Conservation (phyloP, 2,329 filamentous ascomycete species). For the Aplosporella prunicola region DNA sequence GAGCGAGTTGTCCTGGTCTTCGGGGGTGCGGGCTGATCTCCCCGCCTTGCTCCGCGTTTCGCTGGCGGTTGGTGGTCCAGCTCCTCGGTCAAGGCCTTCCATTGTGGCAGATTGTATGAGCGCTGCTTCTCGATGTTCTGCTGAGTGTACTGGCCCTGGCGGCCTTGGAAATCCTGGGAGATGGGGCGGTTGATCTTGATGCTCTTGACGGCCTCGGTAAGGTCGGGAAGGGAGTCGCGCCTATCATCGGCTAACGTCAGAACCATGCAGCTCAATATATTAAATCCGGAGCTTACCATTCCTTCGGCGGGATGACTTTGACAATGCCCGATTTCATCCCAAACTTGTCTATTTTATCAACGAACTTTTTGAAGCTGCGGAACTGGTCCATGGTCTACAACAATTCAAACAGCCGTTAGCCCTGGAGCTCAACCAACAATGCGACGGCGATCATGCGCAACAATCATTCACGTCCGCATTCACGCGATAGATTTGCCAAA, state of each 20-base stretch:
- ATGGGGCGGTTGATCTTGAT: conserved; percentile 95
- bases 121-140: conserved; percentile 94
- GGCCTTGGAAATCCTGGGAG: conserved; percentile 95
- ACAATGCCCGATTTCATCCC: conserved; percentile 97
- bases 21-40: conserved; percentile 22
- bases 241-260: conserved; percentile 28
- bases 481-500: background rate
- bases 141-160: conserved; percentile 90
- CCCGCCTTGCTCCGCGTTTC: conserved; percentile 67
- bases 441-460: too few relatives aligned
- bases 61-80: conserved; percentile 94
- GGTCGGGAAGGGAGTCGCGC: conserved; percentile 60
- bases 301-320: conserved; percentile 84
- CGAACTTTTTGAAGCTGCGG: conserved; percentile 82
- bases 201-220: conserved; percentile 80
- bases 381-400: conserved; percentile 79
- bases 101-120: conserved; percentile 93
- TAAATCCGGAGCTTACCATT: conserved; percentile 60
- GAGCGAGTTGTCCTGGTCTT: conserved; percentile 26
- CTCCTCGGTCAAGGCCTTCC: conserved; percentile 87
- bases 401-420: conserved; percentile 11
- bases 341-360: conserved; percentile 82
- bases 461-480: too few relatives aligned
- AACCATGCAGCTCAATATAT: conserved; percentile 2
- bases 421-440: background rate